Evolutionary conservation across 2,329 filamentous ascomycete genomes (phyloP).

Genomic region (Aspergillus felis): DNA sequence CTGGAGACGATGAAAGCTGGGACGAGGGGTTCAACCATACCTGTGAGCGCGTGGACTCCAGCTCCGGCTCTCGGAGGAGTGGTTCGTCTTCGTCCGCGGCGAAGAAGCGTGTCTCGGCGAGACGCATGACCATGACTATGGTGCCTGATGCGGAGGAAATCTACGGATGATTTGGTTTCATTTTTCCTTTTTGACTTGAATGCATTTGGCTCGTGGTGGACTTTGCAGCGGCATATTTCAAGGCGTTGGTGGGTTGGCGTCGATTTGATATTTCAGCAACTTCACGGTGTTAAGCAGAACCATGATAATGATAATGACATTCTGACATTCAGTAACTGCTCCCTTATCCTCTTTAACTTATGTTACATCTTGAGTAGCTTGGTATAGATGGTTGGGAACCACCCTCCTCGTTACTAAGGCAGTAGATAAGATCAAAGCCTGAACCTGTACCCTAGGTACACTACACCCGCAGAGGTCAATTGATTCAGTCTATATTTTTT

Average conservation of each 20-base stretch:
- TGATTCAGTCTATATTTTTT: background rate
- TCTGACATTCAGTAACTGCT: background rate
- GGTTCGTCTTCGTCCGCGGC: slow-evolving; percentile 15
- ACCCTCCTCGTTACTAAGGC: too few species aligned
- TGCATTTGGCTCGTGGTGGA: background rate
- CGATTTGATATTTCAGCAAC: background rate
- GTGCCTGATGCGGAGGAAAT: slow-evolving; percentile 36
- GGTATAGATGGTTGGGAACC: background rate
- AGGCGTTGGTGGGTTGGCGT: background rate
- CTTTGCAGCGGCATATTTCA: background rate
- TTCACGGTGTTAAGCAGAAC: background rate
- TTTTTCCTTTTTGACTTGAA: background rate
- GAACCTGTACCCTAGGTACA: background rate
- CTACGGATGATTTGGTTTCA: slow-evolving; percentile 22
- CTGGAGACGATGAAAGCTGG: background rate
- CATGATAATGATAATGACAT: background rate
- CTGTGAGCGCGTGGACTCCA: background rate
- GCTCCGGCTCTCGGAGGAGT: slow-evolving; percentile 3
- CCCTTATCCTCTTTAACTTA: background rate
- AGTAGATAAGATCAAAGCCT: background rate
- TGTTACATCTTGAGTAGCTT: background rate
- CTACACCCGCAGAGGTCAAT: background rate
- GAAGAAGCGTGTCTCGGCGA: slow-evolving; percentile 18
- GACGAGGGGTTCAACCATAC: background rate
- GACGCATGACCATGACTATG: slow-evolving; percentile 32